A percentile compares a stretch with the other conserved stretches of the same genome.
These are phyloP conservation scores for Phycomyces blakesleeanus DNA, from an alignment of 192 early-diverging fungal genomes.

Conservation along the genomic window DNA sequence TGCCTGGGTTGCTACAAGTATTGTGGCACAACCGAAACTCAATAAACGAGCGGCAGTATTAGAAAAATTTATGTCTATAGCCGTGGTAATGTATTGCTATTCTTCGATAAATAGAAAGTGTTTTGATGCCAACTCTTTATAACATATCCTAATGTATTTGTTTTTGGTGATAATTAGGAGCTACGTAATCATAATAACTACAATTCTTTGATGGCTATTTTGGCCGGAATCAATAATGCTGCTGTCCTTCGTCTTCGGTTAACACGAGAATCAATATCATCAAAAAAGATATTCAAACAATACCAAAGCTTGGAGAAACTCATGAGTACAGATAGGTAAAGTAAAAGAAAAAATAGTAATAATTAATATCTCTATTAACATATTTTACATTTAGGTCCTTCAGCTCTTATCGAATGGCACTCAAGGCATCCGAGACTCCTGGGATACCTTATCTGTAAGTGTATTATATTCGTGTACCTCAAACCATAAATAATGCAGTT, in stretches of 20 bases:
- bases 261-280: constrained; percentile 49
- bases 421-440: constrained; percentile 52
- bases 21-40: constrained; percentile 58
- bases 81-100: constrained; percentile 41
- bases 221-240: constrained; percentile 65
- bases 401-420: constrained; percentile 57
- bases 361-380: neutral
- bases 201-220: constrained; percentile 73
- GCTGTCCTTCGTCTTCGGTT: constrained; percentile 60
- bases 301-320: constrained; percentile 59
- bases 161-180: constrained; percentile 32
- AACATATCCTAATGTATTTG: neutral
- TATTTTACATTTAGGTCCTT: constrained; percentile 44
- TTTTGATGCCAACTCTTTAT: neutral
- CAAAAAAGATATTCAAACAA: constrained; percentile 46
- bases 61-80: constrained; percentile 67
- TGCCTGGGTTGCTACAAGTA: constrained; percentile 66
- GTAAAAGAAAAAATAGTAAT: neutral
- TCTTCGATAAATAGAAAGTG: too few species aligned
- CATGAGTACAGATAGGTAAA: constrained; percentile 59
- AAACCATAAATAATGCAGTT: neutral
- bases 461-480: neutral
- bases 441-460: constrained; percentile 77
- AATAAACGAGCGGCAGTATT: constrained; percentile 61
- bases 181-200: constrained; percentile 66